Base-by-base conservation (phyloP, 2,329 filamentous ascomycete species). In the Cladosporium sp. region DNA sequence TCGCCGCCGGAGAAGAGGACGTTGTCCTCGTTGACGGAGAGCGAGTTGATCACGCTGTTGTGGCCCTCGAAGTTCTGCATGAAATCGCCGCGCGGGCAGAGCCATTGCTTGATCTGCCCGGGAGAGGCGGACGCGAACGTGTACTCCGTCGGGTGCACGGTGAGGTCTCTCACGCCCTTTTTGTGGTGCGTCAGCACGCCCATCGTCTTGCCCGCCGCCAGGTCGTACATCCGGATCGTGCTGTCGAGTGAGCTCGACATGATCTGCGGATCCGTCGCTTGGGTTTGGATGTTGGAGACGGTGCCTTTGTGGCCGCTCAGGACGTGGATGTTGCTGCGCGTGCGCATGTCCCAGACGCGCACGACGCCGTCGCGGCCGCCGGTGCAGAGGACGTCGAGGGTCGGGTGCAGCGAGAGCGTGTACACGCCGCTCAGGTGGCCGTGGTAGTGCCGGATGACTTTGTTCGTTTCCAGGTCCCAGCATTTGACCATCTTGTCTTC, bases 401-500 rank as follows among this genome's bases (percentile, higher is more conserved):
- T 96, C 0, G 93, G 93, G 66, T 99, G 93, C n/a, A 99, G 75
- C 2, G 88, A 82, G 5, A 99, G 76, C 1, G 91, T 91, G 72
- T 99, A 99, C 3, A 99, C 93, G 57, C 93, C 93, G 61, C 89
- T 95, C 18, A 99, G 75, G 72, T 99, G 93, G 15, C 95, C 95
- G 68, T 99, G 93, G 69, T 97, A 99, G 68, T 99, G 93, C 34
- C 92, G 83, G 65, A 97, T 96, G 54, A 99, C 93, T 71, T 96
- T 96, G 75, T 99, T 99, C n/a, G 92, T 96, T 71, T 99, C 93
- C 58, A 99, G 74, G 73, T 99, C 93, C 93, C 93, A 99, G 73
- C 93, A 99, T 72, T 99, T 99, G 56, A 99, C 93, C 91, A 96
- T 96, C 76, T 99, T 99, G 69, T 99, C 93, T 71, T 99, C 93